Conservation (phyloP, 1,284 basidiomycete genomes). For the Cutaneotrichosporon dermatis region DNA sequence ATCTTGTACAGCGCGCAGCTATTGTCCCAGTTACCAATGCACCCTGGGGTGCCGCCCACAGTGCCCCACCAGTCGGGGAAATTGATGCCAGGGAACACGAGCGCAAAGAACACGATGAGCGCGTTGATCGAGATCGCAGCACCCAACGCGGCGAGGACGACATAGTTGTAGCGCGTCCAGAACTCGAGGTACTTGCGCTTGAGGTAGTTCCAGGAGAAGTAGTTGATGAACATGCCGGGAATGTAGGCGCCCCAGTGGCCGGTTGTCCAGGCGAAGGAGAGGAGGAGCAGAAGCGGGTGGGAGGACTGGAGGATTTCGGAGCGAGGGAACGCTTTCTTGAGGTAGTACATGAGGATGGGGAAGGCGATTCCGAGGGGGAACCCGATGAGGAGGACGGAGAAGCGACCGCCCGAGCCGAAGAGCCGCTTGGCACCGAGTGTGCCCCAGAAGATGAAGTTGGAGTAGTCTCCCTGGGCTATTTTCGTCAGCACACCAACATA, state of each 20-base stretch:
- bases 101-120: slow-evolving; percentile 79
- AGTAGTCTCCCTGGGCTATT: slow-evolving; percentile 9
- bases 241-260: slow-evolving; percentile 13
- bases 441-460: slow-evolving; percentile 62
- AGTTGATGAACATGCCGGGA: slow-evolving; percentile 18
- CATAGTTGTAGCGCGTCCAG: slow-evolving; percentile 51
- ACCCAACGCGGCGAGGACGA: slow-evolving; percentile 53
- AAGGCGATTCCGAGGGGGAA: slow-evolving; percentile 66
- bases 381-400: slow-evolving; percentile 58
- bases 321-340: slow-evolving; percentile 15
- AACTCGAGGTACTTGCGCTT: slow-evolving; percentile 19
- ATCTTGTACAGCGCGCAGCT: slow-evolving; percentile 14
- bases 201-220: slow-evolving; percentile 17
- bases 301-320: slow-evolving; percentile 8
- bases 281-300: slow-evolving; percentile 16
- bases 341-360: slow-evolving; percentile 29
- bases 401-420: slow-evolving; percentile 63
- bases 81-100: slow-evolving; percentile 64
- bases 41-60: slow-evolving; percentile 14
- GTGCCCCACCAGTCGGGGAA: slow-evolving; percentile 85
- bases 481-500: slow-evolving; percentile 46
- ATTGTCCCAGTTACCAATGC: slow-evolving; percentile 16
- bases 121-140: slow-evolving; percentile 64
- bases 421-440: slow-evolving; percentile 68
- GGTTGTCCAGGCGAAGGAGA: slow-evolving; percentile 6